Evolutionary conservation across 2,329 filamentous ascomycete genomes (phyloP), one percentile per base, ranked within the genome.

Genomic region (Lachnellula subtilissima): DNA sequence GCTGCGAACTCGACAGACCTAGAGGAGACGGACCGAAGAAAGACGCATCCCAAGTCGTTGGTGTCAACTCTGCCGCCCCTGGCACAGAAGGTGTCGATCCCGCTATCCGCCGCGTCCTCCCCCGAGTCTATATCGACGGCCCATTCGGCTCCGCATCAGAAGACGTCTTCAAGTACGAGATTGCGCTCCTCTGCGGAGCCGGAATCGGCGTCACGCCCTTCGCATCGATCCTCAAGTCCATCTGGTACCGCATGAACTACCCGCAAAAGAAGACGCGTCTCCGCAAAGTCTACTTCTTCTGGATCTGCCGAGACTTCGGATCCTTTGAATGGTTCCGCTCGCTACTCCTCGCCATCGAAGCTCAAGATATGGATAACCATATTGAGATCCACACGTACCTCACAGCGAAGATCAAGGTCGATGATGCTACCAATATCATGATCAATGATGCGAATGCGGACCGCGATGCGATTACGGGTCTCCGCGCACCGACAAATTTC

Each of bases 161-260:
- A 69, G 89, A 94, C 65, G 89, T 95, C 47, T 94, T 94, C 79
- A 94, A 92, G 73, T 92, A 91, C 71, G 89, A 93, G 73, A 80
- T 90, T 40, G 83, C 88, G 5, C 77, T 92, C 25, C 81, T 93
- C n/a, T 86, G 88, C 57, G 89, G 89, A 58, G 89, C 88, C 1
- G 89, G 89, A 71, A 93, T 93, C 61, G 89, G 89, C 62, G 88
- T 92, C 12, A 93, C 89, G n/a, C 89, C 89, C 0, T 93, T 91
- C 74, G 89, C 89, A 12, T 91, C 88, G 0, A 92, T 93, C 65
- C 80, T 93, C 68, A 95, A 95, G 78, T 91, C 87, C 52, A 93
- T 95, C 74, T 95, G 90, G 90, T 95, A 94, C 77, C 84, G 89
- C 50, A 91, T 93, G 86, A 93, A 91, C 78, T 92, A 90, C 73